Conservation (phyloP, 345 rosid genomes). For the Eucalyptus sp. region DNA sequence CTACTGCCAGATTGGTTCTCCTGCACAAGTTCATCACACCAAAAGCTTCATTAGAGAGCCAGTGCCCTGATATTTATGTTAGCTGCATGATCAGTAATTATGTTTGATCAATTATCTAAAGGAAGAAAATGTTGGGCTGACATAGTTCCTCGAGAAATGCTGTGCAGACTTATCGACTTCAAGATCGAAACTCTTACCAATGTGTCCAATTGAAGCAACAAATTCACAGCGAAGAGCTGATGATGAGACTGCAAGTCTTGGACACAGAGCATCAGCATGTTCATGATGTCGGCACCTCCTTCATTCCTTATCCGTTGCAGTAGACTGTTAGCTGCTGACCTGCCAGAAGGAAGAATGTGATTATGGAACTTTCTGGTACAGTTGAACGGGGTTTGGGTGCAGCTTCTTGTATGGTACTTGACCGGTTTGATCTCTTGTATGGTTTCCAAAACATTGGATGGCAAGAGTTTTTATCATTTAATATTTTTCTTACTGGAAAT, state of each 20-base stretch:
- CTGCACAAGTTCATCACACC: slow-evolving; percentile 17
- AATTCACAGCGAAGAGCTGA: slow-evolving; percentile 59
- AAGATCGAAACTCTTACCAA: slow-evolving; percentile 20
- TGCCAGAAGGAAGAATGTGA: slow-evolving; percentile 10
- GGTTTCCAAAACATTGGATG: background rate
- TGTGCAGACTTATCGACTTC: background rate
- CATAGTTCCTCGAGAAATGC: background rate
- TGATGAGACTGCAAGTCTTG: slow-evolving; percentile 38
- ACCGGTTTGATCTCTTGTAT: background rate
- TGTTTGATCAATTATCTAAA: background rate
- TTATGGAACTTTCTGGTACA: background rate
- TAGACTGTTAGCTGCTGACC: slow-evolving; percentile 53
- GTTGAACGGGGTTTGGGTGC: background rate
- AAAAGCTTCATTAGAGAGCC: background rate
- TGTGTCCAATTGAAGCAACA: slow-evolving; percentile 58
- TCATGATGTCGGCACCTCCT: slow-evolving; percentile 36
- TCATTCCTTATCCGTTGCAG: slow-evolving; percentile 51
- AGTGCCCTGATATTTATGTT: background rate
- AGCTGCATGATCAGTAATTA: background rate
- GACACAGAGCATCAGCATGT: slow-evolving; percentile 27
- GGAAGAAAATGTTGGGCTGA: background rate
- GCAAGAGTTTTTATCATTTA: background rate
- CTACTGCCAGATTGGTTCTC: slow-evolving; percentile 37
- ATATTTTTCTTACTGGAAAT: background rate
- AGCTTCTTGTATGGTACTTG: background rate